Evolutionary conservation across 331 rosid genomes (phyloP), one percentile per base, ranked within the genome.

Genomic region (Arachis monticola): DNA sequence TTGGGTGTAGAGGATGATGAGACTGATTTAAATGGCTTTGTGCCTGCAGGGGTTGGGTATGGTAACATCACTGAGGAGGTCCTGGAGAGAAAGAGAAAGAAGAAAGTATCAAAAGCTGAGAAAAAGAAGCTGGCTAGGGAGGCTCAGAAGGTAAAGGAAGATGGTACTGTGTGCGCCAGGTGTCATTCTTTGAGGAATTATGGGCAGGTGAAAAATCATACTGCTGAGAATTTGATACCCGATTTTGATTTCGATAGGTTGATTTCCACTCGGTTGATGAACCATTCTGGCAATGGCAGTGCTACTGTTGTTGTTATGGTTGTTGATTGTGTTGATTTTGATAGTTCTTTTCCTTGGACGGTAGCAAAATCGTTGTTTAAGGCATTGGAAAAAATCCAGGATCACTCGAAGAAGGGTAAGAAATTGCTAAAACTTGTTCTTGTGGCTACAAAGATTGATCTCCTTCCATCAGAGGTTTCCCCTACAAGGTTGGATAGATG

Each of bases 251-350:
- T 93, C 9, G 85, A 93, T 80, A 85, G 90, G 81, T 78, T 93
- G 81, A 91, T 93, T 42, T 82, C 94, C 0, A 91, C 87, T 5
- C 79, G 94, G 84, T 59, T 93, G 78, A 85, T 88, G 86, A 93
- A 91, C 64, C 85, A 90, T 42, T 55, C 91, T 68, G 84, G 90
- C 47, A 91, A 82, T 73, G 87, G 88, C 47, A 91, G 85, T 74
- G 72, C 88, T n/a, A 83, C 80, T 64, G 88, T 85, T 65, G 96
- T 93, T 7, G 92, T 91, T 40, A 89, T 91, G 96, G 97, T 93
- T 59, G 96, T 93, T 73, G 98, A 93, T 83, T 91, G 94, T 82
- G 93, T 93, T 73, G 97, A 93, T 86, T 91, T 93, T 74, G 98
- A 93, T 47, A 97, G 96, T 42, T 91, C 97, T 1, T 93, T 93